Evolutionary conservation across 345 rosid species (phyloP).

Genomic region (Limnanthes douglasii): DNA sequence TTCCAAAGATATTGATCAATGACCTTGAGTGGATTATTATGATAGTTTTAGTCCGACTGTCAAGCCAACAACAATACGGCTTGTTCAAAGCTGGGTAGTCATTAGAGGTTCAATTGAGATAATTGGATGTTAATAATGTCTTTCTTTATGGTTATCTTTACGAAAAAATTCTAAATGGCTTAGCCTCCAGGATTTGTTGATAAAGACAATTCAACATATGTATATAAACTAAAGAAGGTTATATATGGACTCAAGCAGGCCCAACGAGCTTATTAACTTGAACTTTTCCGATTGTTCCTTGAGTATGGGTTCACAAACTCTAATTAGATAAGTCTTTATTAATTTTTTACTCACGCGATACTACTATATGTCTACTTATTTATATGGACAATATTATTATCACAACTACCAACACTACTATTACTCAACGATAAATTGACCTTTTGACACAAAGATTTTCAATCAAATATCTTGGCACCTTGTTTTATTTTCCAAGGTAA

Average conservation of each 20-base stretch:
- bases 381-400: neutral
- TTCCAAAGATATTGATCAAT: neutral
- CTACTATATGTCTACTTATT: neutral
- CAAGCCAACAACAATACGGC: neutral
- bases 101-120: neutral
- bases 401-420: neutral
- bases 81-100: neutral
- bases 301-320: no score
- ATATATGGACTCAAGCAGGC: neutral
- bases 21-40: neutral
- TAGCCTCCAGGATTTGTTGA: neutral
- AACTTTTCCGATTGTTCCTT: no score
- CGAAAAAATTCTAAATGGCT: neutral
- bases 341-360: neutral
- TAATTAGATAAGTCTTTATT: no score
- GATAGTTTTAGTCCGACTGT: neutral
- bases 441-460: neutral
- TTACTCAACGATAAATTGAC: neutral
- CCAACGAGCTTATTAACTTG: no score
- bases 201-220: neutral
- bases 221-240: neutral
- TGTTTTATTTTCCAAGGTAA: neutral
- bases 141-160: neutral
- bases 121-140: neutral
- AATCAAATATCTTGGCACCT: neutral